phyloP scores from a whole-genome alignment of 2,329 filamentous ascomycete genomes.

The Pseudogymnoascus sp. region DNA sequence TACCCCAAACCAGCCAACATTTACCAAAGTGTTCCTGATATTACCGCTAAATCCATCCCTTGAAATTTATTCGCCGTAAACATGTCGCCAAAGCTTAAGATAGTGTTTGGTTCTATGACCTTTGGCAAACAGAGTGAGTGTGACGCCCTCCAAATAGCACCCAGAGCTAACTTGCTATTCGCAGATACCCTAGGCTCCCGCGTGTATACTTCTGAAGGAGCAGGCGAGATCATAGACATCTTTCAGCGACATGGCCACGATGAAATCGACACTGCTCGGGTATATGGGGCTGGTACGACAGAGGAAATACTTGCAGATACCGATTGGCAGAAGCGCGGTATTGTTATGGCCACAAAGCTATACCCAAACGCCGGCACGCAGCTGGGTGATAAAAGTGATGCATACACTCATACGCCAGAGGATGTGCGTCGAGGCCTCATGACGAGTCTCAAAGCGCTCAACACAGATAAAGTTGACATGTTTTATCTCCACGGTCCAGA shows the following conservation, averaged over 20 bases:
- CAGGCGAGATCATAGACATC: constrained; percentile 53
- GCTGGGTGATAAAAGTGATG: constrained; percentile 39
- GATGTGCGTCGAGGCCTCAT: constrained; percentile 44
- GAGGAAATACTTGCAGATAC: constrained; percentile 56
- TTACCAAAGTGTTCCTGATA: neutral
- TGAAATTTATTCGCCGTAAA: neutral
- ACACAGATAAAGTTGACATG: constrained; percentile 37
- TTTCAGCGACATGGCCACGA: constrained; percentile 60
- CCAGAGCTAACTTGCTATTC: neutral
- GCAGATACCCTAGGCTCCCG: neutral
- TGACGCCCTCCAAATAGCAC: neutral
- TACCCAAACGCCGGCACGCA: constrained; percentile 15
- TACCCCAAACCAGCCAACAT: neutral
- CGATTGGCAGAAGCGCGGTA: constrained; percentile 55
- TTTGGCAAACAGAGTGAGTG: constrained; percentile 13
- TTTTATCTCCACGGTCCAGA: constrained; percentile 28
- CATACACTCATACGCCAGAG: constrained; percentile 44
- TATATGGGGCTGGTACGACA: constrained; percentile 57
- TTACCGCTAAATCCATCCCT: neutral
- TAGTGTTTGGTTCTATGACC: constrained; percentile 23
- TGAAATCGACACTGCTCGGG: constrained; percentile 62
- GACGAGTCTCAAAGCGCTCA: constrained; percentile 45
- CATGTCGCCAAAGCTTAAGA: neutral
- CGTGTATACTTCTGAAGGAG: constrained; percentile 36
- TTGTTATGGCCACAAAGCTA: constrained; percentile 56